phyloP scores from a whole-genome alignment of 2,329 filamentous ascomycete species.

The Fusarium sp. region DNA sequence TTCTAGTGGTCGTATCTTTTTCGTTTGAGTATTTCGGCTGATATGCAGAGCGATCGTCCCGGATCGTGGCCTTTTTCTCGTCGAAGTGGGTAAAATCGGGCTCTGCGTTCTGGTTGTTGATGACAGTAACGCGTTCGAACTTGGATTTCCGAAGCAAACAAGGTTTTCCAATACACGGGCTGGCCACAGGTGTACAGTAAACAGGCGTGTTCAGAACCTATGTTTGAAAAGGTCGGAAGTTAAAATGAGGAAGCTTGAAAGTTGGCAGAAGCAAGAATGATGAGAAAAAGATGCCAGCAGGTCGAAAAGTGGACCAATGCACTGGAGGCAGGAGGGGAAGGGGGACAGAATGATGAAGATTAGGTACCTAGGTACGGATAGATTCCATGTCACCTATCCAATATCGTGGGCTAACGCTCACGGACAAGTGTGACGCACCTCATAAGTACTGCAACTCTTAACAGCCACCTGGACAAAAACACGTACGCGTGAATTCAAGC shows the following conservation, averaged over 20 bases:
- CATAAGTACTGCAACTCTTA: neutral
- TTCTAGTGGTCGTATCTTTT: neutral
- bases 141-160: neutral
- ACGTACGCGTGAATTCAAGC: neutral
- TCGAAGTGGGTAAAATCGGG: slow-evolving; percentile 26
- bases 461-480: slow-evolving; percentile 1
- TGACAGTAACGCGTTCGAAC: neutral
- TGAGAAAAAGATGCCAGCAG: slow-evolving; percentile 29
- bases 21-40: slow-evolving; percentile 4
- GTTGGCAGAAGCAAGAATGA: slow-evolving; percentile 26
- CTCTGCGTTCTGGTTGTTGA: slow-evolving; percentile 13
- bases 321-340: slow-evolving; percentile 1
- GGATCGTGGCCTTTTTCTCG: slow-evolving; percentile 34
- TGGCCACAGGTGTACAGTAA: neutral
- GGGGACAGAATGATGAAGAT: neutral
- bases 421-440: neutral
- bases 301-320: slow-evolving; percentile 32
- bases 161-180: neutral
- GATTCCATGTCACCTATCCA: neutral
- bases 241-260: slow-evolving; percentile 5
- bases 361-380: neutral
- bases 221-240: neutral
- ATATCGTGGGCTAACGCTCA: neutral
- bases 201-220: neutral
- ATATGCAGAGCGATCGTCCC: slow-evolving; percentile 11